Evolutionary conservation across 2,329 filamentous ascomycete species (phyloP), one percentile per base, ranked within the genome.

Genomic region (Sordariomycetes sp.): DNA sequence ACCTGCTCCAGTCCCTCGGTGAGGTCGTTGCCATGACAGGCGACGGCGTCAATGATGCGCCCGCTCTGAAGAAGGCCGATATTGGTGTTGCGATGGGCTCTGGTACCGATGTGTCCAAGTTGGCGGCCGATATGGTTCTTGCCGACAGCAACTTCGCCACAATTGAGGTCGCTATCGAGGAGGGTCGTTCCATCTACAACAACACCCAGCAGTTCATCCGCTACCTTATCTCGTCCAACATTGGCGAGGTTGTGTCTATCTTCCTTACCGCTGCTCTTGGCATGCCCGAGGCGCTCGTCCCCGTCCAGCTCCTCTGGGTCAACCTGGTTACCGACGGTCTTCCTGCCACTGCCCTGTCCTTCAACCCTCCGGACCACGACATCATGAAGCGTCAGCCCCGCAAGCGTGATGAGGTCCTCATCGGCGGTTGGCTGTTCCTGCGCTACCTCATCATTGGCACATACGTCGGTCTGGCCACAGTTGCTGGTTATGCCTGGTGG

Each of bases 161-260:
- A 4, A 98, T 98, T 46, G 86, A 94, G 57, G 72, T 86, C 36
- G 92, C 92, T 32, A 88, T 98, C 43, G 92, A 98, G 58, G 92
- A 98, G 63, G 92, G 92, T 35, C 83, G 92, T 42, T 88, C 88
- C 43, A 98, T 98, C 63, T 98, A 95, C 75, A 96, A 92, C 79
- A 98, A 98, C 71, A 98, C 92, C 6, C 92, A 98, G 57, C 92
- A 98, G 58, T 98, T 98, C 63, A 98, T 98, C 63, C 86, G 93
- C 32, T 98, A 98, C 59, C 75, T 98, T 41, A 98, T 98, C 58
- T 96, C 90, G 8, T 96, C 90, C 43, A 98, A 98, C 67, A 98
- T 98, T 46, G 93, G 92, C 50, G 92, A 98, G 59, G 92, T 98
- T 23, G 92, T 98, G 23, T 96, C 92, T 8, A 98, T 98, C 61